These are phyloP conservation scores for Scytalidium lignicola DNA, from an alignment of 2,329 filamentous ascomycete species.

Conservation along the genomic window DNA sequence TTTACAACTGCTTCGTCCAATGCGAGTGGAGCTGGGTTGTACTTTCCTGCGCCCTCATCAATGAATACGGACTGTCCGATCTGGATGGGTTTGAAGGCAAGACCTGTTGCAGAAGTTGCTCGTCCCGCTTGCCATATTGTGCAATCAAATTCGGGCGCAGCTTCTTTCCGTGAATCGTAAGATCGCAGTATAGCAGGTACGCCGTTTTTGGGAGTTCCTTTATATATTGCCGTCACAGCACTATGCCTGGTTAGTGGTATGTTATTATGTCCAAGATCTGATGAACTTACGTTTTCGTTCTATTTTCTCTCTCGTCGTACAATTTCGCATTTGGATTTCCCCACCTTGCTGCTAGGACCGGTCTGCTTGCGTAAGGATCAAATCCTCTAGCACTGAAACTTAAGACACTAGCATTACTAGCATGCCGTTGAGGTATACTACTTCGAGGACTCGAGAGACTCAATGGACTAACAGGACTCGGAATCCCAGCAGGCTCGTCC, in stretches of 20 bases:
- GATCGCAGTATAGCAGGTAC: conserved; percentile 76
- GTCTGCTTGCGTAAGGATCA: conserved; percentile 48
- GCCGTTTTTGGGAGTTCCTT: conserved; percentile 66
- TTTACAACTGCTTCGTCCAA: conserved; percentile 88
- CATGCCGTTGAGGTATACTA: conserved; percentile 50
- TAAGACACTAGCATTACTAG: conserved; percentile 76
- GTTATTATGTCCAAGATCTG: not conserved
- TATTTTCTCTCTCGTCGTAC: conserved; percentile 81
- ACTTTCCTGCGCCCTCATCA: conserved; percentile 86
- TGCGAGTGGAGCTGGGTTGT: conserved; percentile 80
- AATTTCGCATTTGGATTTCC: conserved; percentile 81
- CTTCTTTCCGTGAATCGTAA: conserved; percentile 91
- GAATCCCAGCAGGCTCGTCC: conserved; percentile 16
- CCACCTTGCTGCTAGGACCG: conserved; percentile 50
- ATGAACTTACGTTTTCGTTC: conserved; percentile 77
- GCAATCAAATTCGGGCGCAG: conserved; percentile 85
- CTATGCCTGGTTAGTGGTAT: conserved; percentile 42
- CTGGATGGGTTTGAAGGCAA: conserved; percentile 93
- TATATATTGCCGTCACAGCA: conserved; percentile 85
- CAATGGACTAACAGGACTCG: conserved; percentile 38
- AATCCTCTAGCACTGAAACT: conserved; percentile 70
- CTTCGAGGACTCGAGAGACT: conserved; percentile 32
- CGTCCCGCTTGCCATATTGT: conserved; percentile 96
- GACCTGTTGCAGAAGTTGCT: conserved; percentile 83
- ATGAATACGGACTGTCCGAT: conserved; percentile 92